Base-by-base conservation (phyloP, 768 basidiomycete species). In the Arthromyces matolae region DNA sequence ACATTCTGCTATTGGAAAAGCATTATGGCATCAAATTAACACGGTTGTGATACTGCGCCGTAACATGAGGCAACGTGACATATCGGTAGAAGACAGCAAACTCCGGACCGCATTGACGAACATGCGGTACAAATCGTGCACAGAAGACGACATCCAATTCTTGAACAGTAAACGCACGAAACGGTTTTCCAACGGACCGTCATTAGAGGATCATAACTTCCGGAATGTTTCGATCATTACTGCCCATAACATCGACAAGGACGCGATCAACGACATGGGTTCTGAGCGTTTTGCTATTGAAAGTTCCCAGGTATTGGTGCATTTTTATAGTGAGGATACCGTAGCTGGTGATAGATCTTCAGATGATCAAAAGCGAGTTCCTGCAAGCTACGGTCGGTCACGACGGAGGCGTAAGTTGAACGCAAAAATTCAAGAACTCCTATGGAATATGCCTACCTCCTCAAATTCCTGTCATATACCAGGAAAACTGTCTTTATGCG, bases 11-110 rank as follows among this genome's bases (percentile, higher is more conserved):
- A 50, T 64, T 10, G 58, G 63, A 14, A 61, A 62, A 43, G 51
- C 58, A 5, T n/a, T 63, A 4, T 64, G 64, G 62, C 62, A 63
- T 50, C 60, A 62, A 34, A 47, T 65, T 7, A 62, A 50, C 10
- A 59, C 57, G 9, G 60, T 62, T 5, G 58, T 63, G 10, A 48
- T 55, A 10, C 29, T 58, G 19, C 19, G 27, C 3, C 25, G 53
- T 50, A 73, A 71, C 49, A 69, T 67, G 68, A 9, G 65, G 23
- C 66, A 69, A 18, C 3, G 46, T 49, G 24, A 23, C 5, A 47
- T 60, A 35, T 51, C 39, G 3, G 0, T 34, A 24, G 42, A 56
- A 1, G 65, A 70, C 55, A 19, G 13, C 0, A 48, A 53, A 13
- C 59, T 71, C 4, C 19, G 66, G 31, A 57, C 42, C 2, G 62